Conservation (phyloP, 2,329 filamentous ascomycete genomes). For the Bipolaris gigantea region DNA sequence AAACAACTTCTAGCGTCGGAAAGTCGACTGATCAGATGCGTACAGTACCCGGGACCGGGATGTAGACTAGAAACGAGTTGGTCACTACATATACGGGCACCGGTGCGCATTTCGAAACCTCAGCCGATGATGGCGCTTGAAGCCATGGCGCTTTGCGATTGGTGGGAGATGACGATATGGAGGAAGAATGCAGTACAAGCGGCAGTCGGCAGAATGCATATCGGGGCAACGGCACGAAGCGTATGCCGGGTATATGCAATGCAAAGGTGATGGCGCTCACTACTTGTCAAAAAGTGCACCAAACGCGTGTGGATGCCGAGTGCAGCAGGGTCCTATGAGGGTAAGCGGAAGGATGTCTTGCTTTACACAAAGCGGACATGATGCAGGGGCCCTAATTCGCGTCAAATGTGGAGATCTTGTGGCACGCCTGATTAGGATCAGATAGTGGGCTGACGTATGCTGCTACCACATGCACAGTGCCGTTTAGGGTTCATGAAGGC, state of each 20-base stretch:
- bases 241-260: too few relatives aligned
- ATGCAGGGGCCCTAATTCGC: slow-evolving; percentile 2
- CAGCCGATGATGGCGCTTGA: slow-evolving; percentile 1
- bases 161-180: not conserved
- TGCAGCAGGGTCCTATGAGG: not conserved
- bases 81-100: not conserved
- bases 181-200: not conserved
- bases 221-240: too few relatives aligned
- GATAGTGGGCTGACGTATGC: slow-evolving; percentile 1
- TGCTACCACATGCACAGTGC: not conserved
- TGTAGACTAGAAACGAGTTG: not conserved
- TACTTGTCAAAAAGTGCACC: too few relatives aligned
- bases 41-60: not conserved
- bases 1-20: not conserved
- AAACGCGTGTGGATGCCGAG: not conserved
- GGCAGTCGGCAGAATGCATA: too few relatives aligned
- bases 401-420: not conserved
- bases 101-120: not conserved
- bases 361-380: not conserved
- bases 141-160: not conserved
- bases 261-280: too few relatives aligned
- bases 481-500: not conserved
- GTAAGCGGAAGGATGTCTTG: not conserved
- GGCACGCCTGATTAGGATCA: not conserved
- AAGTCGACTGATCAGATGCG: slow-evolving; percentile 1